phyloP scores from a whole-genome alignment of 176 grass and related monocot species.

The Lolium rigidum region DNA sequence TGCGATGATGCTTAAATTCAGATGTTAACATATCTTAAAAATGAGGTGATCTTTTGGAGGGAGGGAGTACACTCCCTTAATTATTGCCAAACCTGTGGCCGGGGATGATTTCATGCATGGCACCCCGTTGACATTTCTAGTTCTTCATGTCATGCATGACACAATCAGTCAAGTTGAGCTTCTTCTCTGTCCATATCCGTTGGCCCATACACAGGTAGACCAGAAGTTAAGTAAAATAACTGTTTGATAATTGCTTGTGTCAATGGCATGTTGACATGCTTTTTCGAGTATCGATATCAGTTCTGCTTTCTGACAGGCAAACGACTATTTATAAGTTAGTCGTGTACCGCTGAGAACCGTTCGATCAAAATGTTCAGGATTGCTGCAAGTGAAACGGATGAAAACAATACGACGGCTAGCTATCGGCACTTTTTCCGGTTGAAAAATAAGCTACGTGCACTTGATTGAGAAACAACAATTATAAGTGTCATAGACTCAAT shows the following conservation, averaged over 20 bases:
- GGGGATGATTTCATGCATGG: not conserved
- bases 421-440: not conserved
- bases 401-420: not conserved
- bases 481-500: not conserved
- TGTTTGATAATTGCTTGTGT: not conserved
- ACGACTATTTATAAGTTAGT: not conserved
- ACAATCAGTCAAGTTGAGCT: constrained; percentile 1
- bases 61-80: not conserved
- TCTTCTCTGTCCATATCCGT: not conserved
- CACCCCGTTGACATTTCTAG: constrained; percentile 18
- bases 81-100: constrained; percentile 12
- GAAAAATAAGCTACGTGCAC: not conserved
- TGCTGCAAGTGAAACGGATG: not conserved
- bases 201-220: not conserved
- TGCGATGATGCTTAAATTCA: constrained; percentile 2
- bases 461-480: not conserved
- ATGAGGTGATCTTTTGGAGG: not conserved
- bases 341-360: not conserved
- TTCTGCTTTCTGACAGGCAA: not conserved
- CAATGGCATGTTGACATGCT: constrained; percentile 1
- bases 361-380: not conserved
- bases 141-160: constrained; percentile 34
- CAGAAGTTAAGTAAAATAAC: not conserved
- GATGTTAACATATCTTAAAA: not conserved
- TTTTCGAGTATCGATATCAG: not conserved